Evolutionary conservation across 2,329 filamentous ascomycete species (phyloP).

Genomic region (Arthrinium phaeospermum): DNA sequence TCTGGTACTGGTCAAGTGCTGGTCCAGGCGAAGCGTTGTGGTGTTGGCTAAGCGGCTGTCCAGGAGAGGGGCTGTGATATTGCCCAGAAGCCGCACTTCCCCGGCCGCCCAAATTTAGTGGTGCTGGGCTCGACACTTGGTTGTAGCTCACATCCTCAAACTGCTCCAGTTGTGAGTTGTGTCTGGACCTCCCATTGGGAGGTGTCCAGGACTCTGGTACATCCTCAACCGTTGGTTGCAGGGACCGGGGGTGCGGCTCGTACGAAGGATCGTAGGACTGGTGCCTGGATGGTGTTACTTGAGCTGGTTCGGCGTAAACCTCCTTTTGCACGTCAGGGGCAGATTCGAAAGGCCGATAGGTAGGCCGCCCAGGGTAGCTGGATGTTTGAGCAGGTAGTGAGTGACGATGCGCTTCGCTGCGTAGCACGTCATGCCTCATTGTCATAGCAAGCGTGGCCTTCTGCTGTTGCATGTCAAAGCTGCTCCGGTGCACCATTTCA

Average conservation of each 20-base stretch:
- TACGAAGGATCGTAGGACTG: slow-evolving; percentile 57
- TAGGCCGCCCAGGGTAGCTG: slow-evolving; percentile 58
- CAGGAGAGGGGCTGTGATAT: slow-evolving; percentile 38
- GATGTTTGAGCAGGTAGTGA: slow-evolving; percentile 47
- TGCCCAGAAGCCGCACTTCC: slow-evolving; percentile 40
- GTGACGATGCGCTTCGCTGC: slow-evolving; percentile 61
- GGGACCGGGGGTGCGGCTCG: slow-evolving; percentile 53
- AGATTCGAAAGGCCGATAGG: slow-evolving; percentile 58
- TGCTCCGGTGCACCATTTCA: slow-evolving; percentile 45
- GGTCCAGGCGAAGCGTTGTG: not conserved
- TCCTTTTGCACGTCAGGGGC: slow-evolving; percentile 46
- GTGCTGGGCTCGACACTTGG: slow-evolving; percentile 48
- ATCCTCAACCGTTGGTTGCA: slow-evolving; percentile 70
- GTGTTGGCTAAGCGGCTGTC: slow-evolving; percentile 27
- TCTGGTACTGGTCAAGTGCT: slow-evolving; percentile 32
- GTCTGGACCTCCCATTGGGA: slow-evolving; percentile 33
- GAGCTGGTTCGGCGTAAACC: slow-evolving; percentile 42
- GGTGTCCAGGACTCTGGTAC: slow-evolving; percentile 59
- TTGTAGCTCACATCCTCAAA: slow-evolving; percentile 50
- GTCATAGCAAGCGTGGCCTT: slow-evolving; percentile 54
- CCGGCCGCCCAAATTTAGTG: slow-evolving; percentile 49
- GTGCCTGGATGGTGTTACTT: slow-evolving; percentile 49
- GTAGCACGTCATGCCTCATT: slow-evolving; percentile 65
- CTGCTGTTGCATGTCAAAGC: slow-evolving; percentile 47
- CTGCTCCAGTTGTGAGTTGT: slow-evolving; percentile 32